Evolutionary conservation across 139 green algal genomes (phyloP), one percentile per base, ranked within the genome.

Genomic region (Asterochloris sp.): DNA sequence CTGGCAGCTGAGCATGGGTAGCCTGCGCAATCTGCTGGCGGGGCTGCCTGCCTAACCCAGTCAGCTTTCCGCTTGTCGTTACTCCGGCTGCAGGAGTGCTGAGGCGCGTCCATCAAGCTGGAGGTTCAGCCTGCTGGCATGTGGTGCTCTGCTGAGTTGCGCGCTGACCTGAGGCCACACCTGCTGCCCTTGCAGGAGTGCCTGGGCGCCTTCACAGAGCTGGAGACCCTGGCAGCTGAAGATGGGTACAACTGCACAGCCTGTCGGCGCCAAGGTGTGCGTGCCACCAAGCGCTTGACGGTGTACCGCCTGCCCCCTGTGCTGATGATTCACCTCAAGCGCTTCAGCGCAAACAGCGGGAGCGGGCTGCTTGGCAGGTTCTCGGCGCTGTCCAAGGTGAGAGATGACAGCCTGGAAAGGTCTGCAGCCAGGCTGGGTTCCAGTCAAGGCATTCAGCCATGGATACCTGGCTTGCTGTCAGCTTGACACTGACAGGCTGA

Each of bases 261-360:
- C 28, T 93, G 92, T 87, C 92, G 92, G 74, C 62, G 67, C 13
- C 61, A 29, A n/a, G 77, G 77, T 1, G 81, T 82, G 21, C 84
- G 86, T n/a, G 88, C 91, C n/a, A 87, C 78, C 73, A 95, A 94
- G 86, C 81, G 82, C 69, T 85, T 95, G 84, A 89, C 90, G 62
- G 76, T 94, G 17, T 93, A 87, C 29, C 76, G 76, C 16, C 86
- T 74, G 16, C 91, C 91, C 0, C 76, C 73, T 1, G 83, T 91
- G 54, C 88, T 94, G 60, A 82, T 95, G 38, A 68, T 95, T 17
- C 89, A 89, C 61, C 88, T 95, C 23, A 95, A 95, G 81, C 88
- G 91, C 79, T 94, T 94, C 77, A 76, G 79, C 63, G 27, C 77
- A 23, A 74, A 27, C 77, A 83, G 87, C 73, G 69, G 83, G 17